Evolutionary conservation across 257 asterid genomes (phyloP).

Genomic region (Pogostemon cablin): DNA sequence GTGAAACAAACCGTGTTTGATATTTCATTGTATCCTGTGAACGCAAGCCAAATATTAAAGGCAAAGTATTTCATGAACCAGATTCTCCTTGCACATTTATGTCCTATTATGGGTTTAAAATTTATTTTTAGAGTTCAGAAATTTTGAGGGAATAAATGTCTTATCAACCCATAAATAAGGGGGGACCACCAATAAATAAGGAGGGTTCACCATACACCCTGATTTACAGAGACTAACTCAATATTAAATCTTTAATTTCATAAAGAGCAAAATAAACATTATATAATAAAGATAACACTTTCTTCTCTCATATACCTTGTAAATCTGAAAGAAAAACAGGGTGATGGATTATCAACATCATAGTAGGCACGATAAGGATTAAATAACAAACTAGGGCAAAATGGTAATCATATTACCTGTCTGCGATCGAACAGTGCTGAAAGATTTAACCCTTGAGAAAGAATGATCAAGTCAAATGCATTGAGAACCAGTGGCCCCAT

Average conservation of each 20-base stretch:
- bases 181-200: too few species aligned
- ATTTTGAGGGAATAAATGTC: too few species aligned
- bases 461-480: slow-evolving; percentile 94
- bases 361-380: background rate
- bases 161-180: too few species aligned
- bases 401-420: slow-evolving; percentile 52
- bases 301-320: background rate
- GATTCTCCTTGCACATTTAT: too few species aligned
- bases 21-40: slow-evolving; percentile 74
- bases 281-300: background rate
- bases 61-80: too few species aligned
- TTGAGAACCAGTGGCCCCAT: slow-evolving; percentile 83
- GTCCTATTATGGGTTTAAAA: too few species aligned
- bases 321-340: background rate
- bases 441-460: slow-evolving; percentile 94
- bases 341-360: slow-evolving; percentile 1
- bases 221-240: too few species aligned
- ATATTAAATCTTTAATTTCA: slow-evolving; percentile 18
- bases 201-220: too few species aligned
- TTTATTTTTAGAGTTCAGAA: too few species aligned
- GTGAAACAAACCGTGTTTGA: slow-evolving; percentile 91
- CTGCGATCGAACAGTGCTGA: slow-evolving; percentile 83
- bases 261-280: background rate
- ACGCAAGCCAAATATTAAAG: slow-evolving; percentile 14
- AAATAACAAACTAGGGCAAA: slow-evolving; percentile 10